These are phyloP conservation scores for Phytophthora litchii DNA, from an alignment of 352 stramenopile species.

Conservation along the genomic window DNA sequence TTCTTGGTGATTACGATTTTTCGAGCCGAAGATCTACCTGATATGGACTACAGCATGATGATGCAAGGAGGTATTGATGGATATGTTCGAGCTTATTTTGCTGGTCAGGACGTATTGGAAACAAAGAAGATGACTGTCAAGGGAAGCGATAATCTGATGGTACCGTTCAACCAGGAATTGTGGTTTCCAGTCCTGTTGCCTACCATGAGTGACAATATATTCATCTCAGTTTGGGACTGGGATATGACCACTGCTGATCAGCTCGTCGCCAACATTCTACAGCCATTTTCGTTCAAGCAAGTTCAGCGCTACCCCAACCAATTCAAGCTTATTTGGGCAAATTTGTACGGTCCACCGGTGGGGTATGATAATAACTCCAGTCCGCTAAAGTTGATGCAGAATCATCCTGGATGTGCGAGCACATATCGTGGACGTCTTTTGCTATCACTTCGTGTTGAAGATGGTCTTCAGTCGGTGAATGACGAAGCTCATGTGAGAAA, in stretches of 20 bases:
- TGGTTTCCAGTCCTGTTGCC: constrained; percentile 88
- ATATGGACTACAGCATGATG: constrained; percentile 84
- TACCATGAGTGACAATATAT: constrained; percentile 84
- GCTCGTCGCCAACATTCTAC: constrained; percentile 70
- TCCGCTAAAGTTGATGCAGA: constrained; percentile 57
- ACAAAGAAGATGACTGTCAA: constrained; percentile 76
- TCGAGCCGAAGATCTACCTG: constrained; percentile 75
- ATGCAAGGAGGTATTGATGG: constrained; percentile 78
- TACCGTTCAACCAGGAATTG: constrained; percentile 80
- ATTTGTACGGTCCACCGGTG: constrained; percentile 83
- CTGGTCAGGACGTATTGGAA: constrained; percentile 67
- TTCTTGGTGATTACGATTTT: constrained; percentile 87
- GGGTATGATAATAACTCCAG: constrained; percentile 55
- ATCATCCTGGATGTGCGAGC: constrained; percentile 63
- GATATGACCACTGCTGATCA: constrained; percentile 67
- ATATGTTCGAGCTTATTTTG: constrained; percentile 82
- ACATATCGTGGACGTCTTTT: constrained; percentile 82
- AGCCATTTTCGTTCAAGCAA: constrained; percentile 76
- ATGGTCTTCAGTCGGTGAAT: constrained; percentile 69
- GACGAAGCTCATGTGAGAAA: constrained; percentile 73
- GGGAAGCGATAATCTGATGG: constrained; percentile 48
- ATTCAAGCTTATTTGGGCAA: constrained; percentile 70
- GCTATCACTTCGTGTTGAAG: constrained; percentile 69
- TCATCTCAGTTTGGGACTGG: constrained; percentile 87
- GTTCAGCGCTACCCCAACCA: constrained; percentile 65